Evolutionary conservation across 805 yeast species (phyloP).

Genomic region (Candida maesae): DNA sequence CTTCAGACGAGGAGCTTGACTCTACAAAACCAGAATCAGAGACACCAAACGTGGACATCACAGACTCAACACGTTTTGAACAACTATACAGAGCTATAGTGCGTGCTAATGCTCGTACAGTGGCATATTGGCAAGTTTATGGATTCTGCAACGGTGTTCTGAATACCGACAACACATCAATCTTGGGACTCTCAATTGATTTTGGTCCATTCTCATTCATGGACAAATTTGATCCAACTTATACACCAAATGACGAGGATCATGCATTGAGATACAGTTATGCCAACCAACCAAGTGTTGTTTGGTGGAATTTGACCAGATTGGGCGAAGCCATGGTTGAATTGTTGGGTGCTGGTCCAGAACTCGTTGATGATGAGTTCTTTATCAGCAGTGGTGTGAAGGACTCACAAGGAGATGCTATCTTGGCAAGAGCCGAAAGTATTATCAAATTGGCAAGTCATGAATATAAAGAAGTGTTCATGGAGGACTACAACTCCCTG

Average conservation of each 20-base stretch:
- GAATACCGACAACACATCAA: slow-evolving; percentile 90
- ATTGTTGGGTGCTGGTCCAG: slow-evolving; percentile 68
- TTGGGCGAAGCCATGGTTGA: slow-evolving; percentile 83
- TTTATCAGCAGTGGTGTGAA: slow-evolving; percentile 41
- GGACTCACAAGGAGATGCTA: slow-evolving; percentile 42
- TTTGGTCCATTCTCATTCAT: slow-evolving; percentile 93
- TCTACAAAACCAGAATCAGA: slow-evolving; percentile 6
- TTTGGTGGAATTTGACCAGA: slow-evolving; percentile 91
- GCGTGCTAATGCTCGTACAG: slow-evolving; percentile 67
- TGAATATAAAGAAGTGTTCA: slow-evolving; percentile 60
- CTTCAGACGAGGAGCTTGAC: slow-evolving; percentile 13
- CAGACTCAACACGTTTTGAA: slow-evolving; percentile 56
- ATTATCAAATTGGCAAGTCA: slow-evolving; percentile 62
- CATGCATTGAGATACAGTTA: slow-evolving; percentile 66
- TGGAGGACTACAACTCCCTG: slow-evolving; percentile 50
- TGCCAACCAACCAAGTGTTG: slow-evolving; percentile 76
- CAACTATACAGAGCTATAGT: slow-evolving; percentile 68
- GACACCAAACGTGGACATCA: slow-evolving; percentile 23
- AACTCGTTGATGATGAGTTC: slow-evolving; percentile 40
- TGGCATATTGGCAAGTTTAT: slow-evolving; percentile 85
- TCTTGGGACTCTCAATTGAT: slow-evolving; percentile 85
- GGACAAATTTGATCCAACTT: slow-evolving; percentile 78
- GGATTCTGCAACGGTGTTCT: slow-evolving; percentile 94
- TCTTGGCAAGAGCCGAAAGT: slow-evolving; percentile 58
- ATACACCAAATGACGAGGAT: slow-evolving; percentile 91